Evolutionary conservation across 345 rosid species (phyloP).

Genomic region (Hibiscus mutabilis): DNA sequence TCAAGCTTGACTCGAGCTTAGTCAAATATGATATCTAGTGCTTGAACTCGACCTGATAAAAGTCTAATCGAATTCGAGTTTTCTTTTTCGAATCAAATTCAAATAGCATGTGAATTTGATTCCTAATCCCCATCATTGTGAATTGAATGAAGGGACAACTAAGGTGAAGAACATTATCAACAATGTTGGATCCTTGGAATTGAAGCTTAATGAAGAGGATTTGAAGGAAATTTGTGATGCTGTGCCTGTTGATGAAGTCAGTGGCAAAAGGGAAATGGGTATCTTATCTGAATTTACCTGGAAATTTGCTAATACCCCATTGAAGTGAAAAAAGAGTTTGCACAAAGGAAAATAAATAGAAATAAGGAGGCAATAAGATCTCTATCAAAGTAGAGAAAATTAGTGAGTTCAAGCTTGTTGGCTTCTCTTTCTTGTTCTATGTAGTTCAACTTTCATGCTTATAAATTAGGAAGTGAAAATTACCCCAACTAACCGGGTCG

Average conservation of each 20-base stretch:
- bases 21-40: too few species aligned
- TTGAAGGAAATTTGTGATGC: constrained; percentile 32
- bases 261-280: constrained; percentile 20
- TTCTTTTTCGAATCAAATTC: too few species aligned
- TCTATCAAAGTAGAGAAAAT: background rate
- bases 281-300: constrained; percentile 10
- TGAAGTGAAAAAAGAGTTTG: background rate
- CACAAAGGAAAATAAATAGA: background rate
- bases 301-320: constrained; percentile 3
- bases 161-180: constrained; percentile 31
- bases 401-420: background rate
- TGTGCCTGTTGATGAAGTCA: constrained; percentile 29
- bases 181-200: constrained; percentile 29
- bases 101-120: background rate
- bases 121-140: background rate
- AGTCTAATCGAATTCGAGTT: background rate
- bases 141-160: constrained; percentile 31
- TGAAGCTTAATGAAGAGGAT: constrained; percentile 27
- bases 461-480: too few species aligned
- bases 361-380: background rate
- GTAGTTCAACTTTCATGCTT: background rate
- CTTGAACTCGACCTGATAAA: too few species aligned
- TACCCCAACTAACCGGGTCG: too few species aligned
- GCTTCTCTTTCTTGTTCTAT: background rate
- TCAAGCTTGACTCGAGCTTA: too few species aligned